These are phyloP conservation scores for Leishmania amazonensis DNA, from an alignment of 208 protist genomes.

Conservation along the genomic window DNA sequence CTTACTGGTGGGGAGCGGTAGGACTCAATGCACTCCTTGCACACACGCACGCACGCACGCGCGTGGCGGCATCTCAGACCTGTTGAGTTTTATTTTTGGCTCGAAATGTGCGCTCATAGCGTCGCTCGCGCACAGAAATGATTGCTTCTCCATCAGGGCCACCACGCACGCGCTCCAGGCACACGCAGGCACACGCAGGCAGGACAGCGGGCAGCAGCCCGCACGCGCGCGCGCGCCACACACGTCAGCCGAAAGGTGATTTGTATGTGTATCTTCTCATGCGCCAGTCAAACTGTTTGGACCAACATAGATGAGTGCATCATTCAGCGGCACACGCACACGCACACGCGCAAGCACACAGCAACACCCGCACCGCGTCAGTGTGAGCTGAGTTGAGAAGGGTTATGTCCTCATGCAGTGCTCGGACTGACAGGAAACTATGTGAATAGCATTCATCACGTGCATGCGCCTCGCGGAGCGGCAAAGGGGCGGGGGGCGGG, in stretches of 20 bases:
- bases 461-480: not conserved
- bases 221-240: not conserved
- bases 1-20: constrained; percentile 12
- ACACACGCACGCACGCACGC: not conserved
- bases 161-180: not conserved
- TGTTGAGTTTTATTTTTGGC: constrained; percentile 32
- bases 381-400: constrained; percentile 16
- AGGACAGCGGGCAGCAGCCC: not conserved
- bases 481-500: not conserved
- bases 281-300: constrained; percentile 33
- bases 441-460: constrained; percentile 17
- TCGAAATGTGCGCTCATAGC: constrained; percentile 29
- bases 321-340: constrained; percentile 9
- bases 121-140: constrained; percentile 17
- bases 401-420: constrained; percentile 14
- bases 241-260: constrained; percentile 35
- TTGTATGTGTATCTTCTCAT: constrained; percentile 33
- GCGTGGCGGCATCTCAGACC: constrained; percentile 20
- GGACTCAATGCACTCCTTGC: constrained; percentile 31
- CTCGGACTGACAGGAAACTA: constrained; percentile 22
- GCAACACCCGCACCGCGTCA: not conserved
- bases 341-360: not conserved
- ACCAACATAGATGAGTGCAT: constrained; percentile 34
- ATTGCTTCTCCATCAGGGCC: constrained; percentile 31
- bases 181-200: not conserved